phyloP scores from a whole-genome alignment of 768 basidiomycete genomes.

The Panellus pusillus region DNA sequence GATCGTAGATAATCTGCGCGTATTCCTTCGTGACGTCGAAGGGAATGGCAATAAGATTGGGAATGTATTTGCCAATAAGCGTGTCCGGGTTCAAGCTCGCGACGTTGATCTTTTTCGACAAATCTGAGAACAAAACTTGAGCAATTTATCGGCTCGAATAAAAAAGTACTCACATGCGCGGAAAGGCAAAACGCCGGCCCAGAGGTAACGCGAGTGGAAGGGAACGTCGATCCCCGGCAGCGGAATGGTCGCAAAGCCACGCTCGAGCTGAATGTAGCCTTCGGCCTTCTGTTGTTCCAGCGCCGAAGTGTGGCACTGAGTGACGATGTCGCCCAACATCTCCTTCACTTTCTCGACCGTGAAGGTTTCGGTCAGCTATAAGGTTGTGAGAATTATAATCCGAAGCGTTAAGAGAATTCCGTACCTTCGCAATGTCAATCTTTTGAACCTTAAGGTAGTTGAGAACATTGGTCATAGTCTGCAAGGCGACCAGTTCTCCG shows the following conservation, averaged over 20 bases:
- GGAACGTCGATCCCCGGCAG: constrained; percentile 98
- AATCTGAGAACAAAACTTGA: constrained; percentile 47
- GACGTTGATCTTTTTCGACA: constrained; percentile 97
- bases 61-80: constrained; percentile 93
- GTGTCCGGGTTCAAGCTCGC: constrained; percentile 91
- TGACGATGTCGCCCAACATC: constrained; percentile 91
- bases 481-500: constrained; percentile 90
- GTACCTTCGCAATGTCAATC: constrained; percentile 88
- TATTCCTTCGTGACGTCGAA: constrained; percentile 85
- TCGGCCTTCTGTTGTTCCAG: constrained; percentile 76
- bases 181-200: constrained; percentile 98
- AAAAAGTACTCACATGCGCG: constrained; percentile 76
- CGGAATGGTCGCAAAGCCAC: constrained; percentile 95
- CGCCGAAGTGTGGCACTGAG: constrained; percentile 74
- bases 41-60: constrained; percentile 90
- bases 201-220: constrained; percentile 98
- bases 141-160: neutral
- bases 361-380: constrained; percentile 82
- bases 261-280: constrained; percentile 91
- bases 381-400: constrained; percentile 1
- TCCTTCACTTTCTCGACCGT: constrained; percentile 93
- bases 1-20: constrained; percentile 93
- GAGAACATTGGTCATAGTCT: constrained; percentile 92
- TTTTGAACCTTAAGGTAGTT: constrained; percentile 97
- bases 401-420: neutral